Evolutionary conservation across 148 eudicot species (phyloP).

Genomic region (Rhododendron mucronatum): DNA sequence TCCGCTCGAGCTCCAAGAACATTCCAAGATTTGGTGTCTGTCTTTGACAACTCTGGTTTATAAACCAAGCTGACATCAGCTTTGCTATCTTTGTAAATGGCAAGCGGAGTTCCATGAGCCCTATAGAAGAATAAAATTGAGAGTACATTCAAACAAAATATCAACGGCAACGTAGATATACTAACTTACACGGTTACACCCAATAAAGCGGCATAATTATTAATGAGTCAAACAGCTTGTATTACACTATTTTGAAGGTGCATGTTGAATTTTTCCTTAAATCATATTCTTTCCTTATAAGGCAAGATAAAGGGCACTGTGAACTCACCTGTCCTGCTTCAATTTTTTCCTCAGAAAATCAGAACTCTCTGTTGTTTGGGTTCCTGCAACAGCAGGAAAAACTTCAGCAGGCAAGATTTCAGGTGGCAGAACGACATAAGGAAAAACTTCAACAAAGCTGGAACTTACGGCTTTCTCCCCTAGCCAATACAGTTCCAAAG

Average conservation of each 20-base stretch:
- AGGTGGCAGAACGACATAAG: neutral
- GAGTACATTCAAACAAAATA: neutral
- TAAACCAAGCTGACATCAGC: conserved; percentile 24
- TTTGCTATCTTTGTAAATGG: conserved; percentile 54
- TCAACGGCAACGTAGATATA: neutral
- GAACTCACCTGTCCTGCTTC: conserved; percentile 56
- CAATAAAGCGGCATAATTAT: neutral
- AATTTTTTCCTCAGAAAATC: conserved; percentile 43
- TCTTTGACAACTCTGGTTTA: conserved; percentile 36
- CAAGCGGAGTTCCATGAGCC: conserved; percentile 42
- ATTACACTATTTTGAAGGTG: neutral
- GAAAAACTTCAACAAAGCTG: neutral
- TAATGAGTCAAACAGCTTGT: neutral
- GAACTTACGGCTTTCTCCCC: conserved; percentile 43
- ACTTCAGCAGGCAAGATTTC: conserved; percentile 16
- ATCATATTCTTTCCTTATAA: neutral
- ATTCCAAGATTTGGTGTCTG: conserved; percentile 55
- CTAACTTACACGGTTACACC: neutral
- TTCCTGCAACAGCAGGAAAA: conserved; percentile 38
- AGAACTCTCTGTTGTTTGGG: conserved; percentile 35
- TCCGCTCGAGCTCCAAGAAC: conserved; percentile 76
- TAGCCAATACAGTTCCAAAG: conserved; percentile 75
- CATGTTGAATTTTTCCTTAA: neutral
- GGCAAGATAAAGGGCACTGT: neutral
- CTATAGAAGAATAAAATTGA: conserved; percentile 24